Evolutionary conservation across 768 basidiomycete genomes (phyloP), one percentile per base, ranked within the genome.

Genomic region (Phanerochaete carnosa): DNA sequence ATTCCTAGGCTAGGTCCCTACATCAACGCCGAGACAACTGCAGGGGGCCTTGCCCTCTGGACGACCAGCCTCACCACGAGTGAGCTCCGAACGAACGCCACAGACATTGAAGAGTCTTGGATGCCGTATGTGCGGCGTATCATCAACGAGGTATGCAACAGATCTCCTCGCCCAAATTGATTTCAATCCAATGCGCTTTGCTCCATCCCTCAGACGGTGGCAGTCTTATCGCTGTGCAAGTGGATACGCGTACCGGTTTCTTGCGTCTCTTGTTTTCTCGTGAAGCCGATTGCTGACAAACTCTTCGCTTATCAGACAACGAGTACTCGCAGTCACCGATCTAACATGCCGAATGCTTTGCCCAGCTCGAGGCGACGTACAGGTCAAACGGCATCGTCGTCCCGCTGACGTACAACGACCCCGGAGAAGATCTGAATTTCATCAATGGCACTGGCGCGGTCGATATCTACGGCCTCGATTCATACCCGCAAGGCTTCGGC

Each of bases 11-110:
- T 43, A 49, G 53, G 54, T 6, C 35, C 33, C 76, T 83, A 91
- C 65, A 91, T 92, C 74, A 92, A 92, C 64, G 89, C 89, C 3
- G 90, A 92, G 69, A 90, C 89, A 0, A 86, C 87, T 13, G 92
- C 89, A 0, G 91, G 91, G 26, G 91, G 91, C 11, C 78, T 86
- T 59, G 76, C 83, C 1, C 80, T 81, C 57, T 92, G 91, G 91
- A 77, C 83, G 12, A 92, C 90, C 1, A 80, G 83, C 13, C 79
- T 85, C 65, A 83, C 89, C 16, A 80, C 84, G 2, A 88, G 87
- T 8, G 74, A 76, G 45, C 75, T 92, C 16, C 83, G 92, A n/a
- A 92, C 90, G 23, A 89, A 89, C 58, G 87, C 83, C 5, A 80
- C 85, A 0, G 88, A 89, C 65, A 93, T 84, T 80, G 77, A 74